Base-by-base conservation (phyloP, 1,284 basidiomycete species). In the Ustilago lituana region DNA sequence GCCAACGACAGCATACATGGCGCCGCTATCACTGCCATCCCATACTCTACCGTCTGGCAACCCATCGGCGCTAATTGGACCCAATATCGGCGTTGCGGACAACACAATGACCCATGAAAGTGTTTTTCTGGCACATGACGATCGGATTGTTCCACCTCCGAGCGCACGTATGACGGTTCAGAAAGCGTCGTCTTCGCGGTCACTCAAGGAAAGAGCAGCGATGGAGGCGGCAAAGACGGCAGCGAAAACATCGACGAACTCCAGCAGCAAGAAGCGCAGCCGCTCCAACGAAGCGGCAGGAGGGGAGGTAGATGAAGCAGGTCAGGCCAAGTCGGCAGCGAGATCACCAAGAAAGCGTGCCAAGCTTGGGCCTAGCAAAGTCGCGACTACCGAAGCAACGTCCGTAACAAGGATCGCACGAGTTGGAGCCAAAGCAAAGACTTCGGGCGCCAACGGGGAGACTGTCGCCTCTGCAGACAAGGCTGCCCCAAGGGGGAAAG, bases 101-200 rank as follows among this genome's bases (percentile, higher is more conserved):
- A 44, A 26, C 6, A 5, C 32, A 0, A 15, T 24, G 27, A 65
- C 51, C 10, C 51, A 54, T n/a, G 51, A 58, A 9, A 50, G 19
- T 11, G 47, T 58, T 4, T 19, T 37, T 26, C 46, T 47, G 3
- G 55, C 62, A 15, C 20, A 55, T 6, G 55, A 65, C 15, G 36
- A 41, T 17, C 50, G 62, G 4, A 55, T 59, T 5, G 62, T 65
- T 14, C 55, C 55, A 33, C 55, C 62, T 19, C 62, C 55, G 2
- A 47, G 27, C 22, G 41, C 12, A 26, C 17, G 29, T 5, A 41
- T 32, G 0, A 17, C 19, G 3, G 19, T 65, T 20, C 55, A 55
- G 24, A 65, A 58, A 26, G 38, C 23, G 5, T 37, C 62, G 3
- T 59, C 56, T 12, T 33, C 43, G 17, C 40, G 62, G 17, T 51